Conservation (phyloP, 441 rosid species). For the Gossypium gossypioides region DNA sequence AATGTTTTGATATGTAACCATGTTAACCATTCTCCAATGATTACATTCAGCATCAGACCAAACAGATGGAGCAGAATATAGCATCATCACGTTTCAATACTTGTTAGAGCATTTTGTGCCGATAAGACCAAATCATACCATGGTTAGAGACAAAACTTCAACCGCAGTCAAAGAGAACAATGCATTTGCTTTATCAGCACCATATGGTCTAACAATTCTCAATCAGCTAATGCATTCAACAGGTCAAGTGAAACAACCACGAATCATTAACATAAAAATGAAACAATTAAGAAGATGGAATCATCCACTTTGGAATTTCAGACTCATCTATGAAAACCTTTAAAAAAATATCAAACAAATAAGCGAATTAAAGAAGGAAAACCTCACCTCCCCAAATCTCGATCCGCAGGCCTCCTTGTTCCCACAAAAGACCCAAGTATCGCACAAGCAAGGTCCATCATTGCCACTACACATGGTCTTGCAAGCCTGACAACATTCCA, state of each 20-base stretch:
- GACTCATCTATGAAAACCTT: background rate
- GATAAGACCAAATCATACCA: too few relatives aligned
- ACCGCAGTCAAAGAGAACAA: too few relatives aligned
- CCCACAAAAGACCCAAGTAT: slow-evolving; percentile 87
- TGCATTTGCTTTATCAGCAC: too few relatives aligned
- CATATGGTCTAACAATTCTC: background rate
- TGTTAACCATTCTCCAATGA: too few relatives aligned
- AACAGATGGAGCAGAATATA: background rate
- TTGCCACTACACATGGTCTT: slow-evolving; percentile 76
- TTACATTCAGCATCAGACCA: too few relatives aligned
- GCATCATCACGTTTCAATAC: background rate
- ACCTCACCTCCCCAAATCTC: slow-evolving; percentile 77
- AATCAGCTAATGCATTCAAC: background rate
- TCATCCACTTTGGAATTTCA: background rate
- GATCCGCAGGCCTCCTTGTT: slow-evolving; percentile 62
- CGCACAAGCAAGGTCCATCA: slow-evolving; percentile 88
- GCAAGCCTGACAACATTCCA: slow-evolving; percentile 72
- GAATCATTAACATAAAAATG: background rate
- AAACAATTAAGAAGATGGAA: background rate
- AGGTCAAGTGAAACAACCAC: background rate
- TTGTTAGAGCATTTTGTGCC: too few relatives aligned
- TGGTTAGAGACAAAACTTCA: too few relatives aligned
- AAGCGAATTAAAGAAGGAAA: slow-evolving; percentile 1
- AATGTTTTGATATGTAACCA: too few relatives aligned
- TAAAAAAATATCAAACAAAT: background rate